Percentiles rank a stretch among this genome's conserved stretches.
These are phyloP conservation scores for Ramalina peruviana DNA, from an alignment of 495 filamentous ascomycete species.

Conservation along the genomic window DNA sequence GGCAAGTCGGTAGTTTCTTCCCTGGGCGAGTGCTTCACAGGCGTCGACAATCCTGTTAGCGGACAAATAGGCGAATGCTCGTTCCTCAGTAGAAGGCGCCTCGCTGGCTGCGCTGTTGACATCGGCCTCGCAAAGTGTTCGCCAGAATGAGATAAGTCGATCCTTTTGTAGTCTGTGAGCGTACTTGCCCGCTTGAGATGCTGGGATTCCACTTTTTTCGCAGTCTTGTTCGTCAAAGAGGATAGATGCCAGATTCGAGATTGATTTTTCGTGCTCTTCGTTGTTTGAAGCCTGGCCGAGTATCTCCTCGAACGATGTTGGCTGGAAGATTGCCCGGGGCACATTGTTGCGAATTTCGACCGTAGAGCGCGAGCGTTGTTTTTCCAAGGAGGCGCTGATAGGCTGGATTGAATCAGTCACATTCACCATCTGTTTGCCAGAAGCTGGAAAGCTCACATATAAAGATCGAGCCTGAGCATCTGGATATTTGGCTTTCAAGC, in stretches of 20 bases:
- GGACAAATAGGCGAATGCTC: slow-evolving; percentile 66
- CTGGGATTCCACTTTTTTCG: slow-evolving; percentile 30
- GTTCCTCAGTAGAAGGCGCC: slow-evolving; percentile 54
- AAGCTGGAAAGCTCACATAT: slow-evolving; percentile 23
- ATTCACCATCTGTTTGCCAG: slow-evolving; percentile 1
- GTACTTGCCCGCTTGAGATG: slow-evolving; percentile 26
- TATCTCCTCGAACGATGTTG: slow-evolving; percentile 27
- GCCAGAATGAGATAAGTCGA: slow-evolving; percentile 33
- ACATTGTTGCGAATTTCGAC: slow-evolving; percentile 28
- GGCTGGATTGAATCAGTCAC: slow-evolving; percentile 20
- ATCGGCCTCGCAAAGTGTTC: slow-evolving; percentile 36
- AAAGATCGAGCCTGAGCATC: background rate
- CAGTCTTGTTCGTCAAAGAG: slow-evolving; percentile 61
- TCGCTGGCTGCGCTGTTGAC: slow-evolving; percentile 37
- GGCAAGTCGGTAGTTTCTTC: slow-evolving; percentile 64
- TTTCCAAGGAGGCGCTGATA: slow-evolving; percentile 20
- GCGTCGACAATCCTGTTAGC: slow-evolving; percentile 66
- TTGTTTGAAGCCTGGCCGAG: slow-evolving; percentile 16
- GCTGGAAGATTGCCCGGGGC: slow-evolving; percentile 30
- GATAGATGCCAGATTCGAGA: slow-evolving; percentile 69
- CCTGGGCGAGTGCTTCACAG: slow-evolving; percentile 59
- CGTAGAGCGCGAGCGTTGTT: slow-evolving; percentile 27
- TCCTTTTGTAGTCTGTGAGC: slow-evolving; percentile 40
- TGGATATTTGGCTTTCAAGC: background rate
- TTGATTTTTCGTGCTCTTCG: slow-evolving; percentile 40